Conservation (phyloP, 2,329 filamentous ascomycete genomes). For the Colletotrichum sublineola region DNA sequence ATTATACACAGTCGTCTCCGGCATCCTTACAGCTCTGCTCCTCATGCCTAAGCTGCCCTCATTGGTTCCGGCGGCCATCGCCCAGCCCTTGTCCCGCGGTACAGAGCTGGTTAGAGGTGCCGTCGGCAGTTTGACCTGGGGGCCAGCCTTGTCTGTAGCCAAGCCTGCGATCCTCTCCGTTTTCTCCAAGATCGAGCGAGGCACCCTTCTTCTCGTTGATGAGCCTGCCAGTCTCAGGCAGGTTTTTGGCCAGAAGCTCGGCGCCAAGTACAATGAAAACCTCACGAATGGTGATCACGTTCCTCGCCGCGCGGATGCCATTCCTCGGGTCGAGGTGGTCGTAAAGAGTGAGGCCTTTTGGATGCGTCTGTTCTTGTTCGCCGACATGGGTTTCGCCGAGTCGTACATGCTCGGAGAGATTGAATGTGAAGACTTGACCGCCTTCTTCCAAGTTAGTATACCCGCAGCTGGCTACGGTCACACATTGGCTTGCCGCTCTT, state of each 20-base stretch:
- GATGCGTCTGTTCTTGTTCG: conserved; percentile 76
- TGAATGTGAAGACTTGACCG: conserved; percentile 74
- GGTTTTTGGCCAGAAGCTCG: conserved; percentile 62
- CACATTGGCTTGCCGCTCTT: conserved; percentile 1
- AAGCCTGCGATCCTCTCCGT: conserved; percentile 61
- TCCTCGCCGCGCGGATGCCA: conserved; percentile 50
- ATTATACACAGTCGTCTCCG: neutral
- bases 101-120: conserved; percentile 57
- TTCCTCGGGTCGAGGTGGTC: conserved; percentile 66
- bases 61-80: conserved; percentile 53
- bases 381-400: conserved; percentile 82
- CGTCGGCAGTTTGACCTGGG: conserved; percentile 62
- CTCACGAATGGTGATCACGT: conserved; percentile 51
- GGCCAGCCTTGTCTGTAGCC: conserved; percentile 60
- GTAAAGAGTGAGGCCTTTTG: conserved; percentile 78
- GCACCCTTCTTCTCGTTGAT: conserved; percentile 63
- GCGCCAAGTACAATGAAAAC: conserved; percentile 52
- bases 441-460: conserved; percentile 73
- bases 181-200: conserved; percentile 61
- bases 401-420: conserved; percentile 81
- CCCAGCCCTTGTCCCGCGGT: conserved; percentile 55
- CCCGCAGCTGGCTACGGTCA: neutral
- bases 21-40: neutral
- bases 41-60: conserved; percentile 48
- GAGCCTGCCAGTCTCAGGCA: conserved; percentile 57